These are phyloP conservation scores for Solanum chacoense DNA, from an alignment of 305 asterid species.

Conservation along the genomic window DNA sequence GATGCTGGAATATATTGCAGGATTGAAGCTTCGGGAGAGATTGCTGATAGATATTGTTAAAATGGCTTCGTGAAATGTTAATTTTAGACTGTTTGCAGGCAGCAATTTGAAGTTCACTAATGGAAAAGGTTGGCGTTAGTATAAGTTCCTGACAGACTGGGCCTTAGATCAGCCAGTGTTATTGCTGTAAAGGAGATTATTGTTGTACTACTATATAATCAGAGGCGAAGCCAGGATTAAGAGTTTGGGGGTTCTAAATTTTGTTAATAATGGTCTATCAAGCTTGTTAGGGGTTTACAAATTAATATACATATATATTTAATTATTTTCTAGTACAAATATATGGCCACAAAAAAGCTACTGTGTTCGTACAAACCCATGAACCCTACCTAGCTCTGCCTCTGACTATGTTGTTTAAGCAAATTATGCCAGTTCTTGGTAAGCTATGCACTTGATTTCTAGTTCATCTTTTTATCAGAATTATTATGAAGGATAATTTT, in stretches of 20 bases:
- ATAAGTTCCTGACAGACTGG: background rate
- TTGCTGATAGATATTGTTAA: background rate
- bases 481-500: background rate
- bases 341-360: too few relatives aligned
- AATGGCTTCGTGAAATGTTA: background rate
- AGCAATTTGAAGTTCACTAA: background rate
- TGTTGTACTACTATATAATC: background rate
- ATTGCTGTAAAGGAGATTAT: background rate
- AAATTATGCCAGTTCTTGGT: background rate
- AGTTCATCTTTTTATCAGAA: background rate
- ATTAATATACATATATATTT: too few relatives aligned
- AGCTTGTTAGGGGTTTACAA: too few relatives aligned
- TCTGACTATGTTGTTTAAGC: background rate
- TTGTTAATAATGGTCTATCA: too few relatives aligned
- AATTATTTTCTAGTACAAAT: too few relatives aligned
- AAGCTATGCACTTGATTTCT: background rate
- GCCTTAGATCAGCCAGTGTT: background rate
- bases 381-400: too few relatives aligned
- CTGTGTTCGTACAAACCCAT: too few relatives aligned
- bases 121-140: background rate
- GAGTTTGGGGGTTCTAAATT: too few relatives aligned
- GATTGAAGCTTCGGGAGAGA: background rate
- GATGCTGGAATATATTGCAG: background rate
- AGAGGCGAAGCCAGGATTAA: too few relatives aligned
- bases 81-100: background rate